A percentile compares a stretch with the other conserved stretches of the same genome.
Evolutionary conservation across 2,329 filamentous ascomycete genomes (phyloP).

Genomic region (Fusarium equiseti): DNA sequence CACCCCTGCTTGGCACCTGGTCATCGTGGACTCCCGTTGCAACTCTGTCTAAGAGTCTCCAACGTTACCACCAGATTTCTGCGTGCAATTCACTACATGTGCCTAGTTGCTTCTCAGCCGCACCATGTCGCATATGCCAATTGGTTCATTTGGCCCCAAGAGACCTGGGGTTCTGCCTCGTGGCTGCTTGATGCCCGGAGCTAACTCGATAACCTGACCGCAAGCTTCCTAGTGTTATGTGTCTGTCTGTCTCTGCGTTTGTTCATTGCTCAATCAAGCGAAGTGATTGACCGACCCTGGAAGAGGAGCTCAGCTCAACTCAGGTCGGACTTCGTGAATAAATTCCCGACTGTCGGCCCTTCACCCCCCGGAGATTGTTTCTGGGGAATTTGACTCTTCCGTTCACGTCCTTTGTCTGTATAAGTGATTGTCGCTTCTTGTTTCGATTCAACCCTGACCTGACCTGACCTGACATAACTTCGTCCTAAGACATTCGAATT

Average conservation of each 20-base stretch:
- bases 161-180: conserved; percentile 38
- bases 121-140: conserved; percentile 29
- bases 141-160: conserved; percentile 27
- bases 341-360: conserved; percentile 30
- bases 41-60: conserved; percentile 25
- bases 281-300: conserved; percentile 35
- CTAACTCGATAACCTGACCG: conserved; percentile 28
- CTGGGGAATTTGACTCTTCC: conserved; percentile 17
- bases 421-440: conserved; percentile 21
- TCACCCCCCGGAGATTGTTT: conserved; percentile 4
- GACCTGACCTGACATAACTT: neutral
- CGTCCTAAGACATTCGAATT: conserved; percentile 11
- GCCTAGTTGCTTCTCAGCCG: conserved; percentile 43
- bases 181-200: conserved; percentile 29
- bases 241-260: conserved; percentile 15
- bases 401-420: conserved; percentile 13
- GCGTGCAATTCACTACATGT: conserved; percentile 20
- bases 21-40: conserved; percentile 4
- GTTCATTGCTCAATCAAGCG: conserved; percentile 25
- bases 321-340: conserved; percentile 27
- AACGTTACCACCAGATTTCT: conserved; percentile 26
- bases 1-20: conserved; percentile 18
- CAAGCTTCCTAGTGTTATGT: conserved; percentile 39
- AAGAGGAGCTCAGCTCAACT: conserved; percentile 23
- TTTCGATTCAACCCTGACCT: neutral